Evolutionary conservation across 202 grass and related monocot genomes (phyloP).

Genomic region (Carex arenaria): DNA sequence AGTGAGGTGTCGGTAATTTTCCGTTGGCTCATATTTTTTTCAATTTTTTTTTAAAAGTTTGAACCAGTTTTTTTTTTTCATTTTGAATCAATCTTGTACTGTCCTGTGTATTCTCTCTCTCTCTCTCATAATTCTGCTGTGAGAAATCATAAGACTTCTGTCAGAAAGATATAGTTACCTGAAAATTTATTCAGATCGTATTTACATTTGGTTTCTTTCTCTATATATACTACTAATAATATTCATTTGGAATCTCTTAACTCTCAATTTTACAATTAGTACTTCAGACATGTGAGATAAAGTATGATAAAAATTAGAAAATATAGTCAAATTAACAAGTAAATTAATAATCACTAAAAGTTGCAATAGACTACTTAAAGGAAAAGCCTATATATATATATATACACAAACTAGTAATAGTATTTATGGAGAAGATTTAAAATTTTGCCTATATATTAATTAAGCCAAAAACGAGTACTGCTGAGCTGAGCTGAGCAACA

Average conservation of each 20-base stretch:
- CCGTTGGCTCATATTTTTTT: neutral
- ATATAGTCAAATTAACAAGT: neutral
- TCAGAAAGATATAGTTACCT: slow-evolving; percentile 20
- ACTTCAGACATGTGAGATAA: neutral
- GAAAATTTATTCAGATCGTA: neutral
- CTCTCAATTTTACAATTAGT: neutral
- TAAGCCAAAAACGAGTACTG: neutral
- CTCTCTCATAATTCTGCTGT: slow-evolving; percentile 14
- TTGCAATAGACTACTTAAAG: neutral
- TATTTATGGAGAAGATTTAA: neutral
- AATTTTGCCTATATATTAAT: neutral
- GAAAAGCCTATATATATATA: no score
- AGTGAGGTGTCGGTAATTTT: slow-evolving; percentile 11
- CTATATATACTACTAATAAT: neutral
- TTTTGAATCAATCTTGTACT: slow-evolving; percentile 12
- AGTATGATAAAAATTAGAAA: neutral
- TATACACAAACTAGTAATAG: no score
- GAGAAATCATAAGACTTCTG: slow-evolving; percentile 16
- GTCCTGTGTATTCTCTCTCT: slow-evolving; percentile 16
- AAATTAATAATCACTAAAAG: neutral
- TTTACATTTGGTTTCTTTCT: neutral
- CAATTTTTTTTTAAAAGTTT: slow-evolving; percentile 14
- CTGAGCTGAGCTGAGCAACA: neutral
- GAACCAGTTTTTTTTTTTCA: neutral
- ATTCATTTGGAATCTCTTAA: neutral